These are phyloP conservation scores for Neocatenulostroma microsporum DNA, from an alignment of 2,329 filamentous ascomycete genomes.

Conservation along the genomic window DNA sequence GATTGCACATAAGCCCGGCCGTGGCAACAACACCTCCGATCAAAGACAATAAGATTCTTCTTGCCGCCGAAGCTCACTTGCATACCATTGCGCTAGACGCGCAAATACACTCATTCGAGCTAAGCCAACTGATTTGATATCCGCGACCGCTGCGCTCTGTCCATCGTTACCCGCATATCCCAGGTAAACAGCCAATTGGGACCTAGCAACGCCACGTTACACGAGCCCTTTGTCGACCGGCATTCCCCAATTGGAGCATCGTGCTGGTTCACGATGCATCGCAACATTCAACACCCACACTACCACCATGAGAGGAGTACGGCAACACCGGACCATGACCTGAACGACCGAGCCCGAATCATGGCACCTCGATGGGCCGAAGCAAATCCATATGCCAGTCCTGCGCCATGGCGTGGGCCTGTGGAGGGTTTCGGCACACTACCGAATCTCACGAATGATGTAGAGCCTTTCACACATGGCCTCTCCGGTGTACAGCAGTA, in stretches of 20 bases:
- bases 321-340: neutral
- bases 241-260: neutral
- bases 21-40: neutral
- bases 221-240: constrained; percentile 5
- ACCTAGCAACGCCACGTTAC: constrained; percentile 2
- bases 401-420: constrained; percentile 4
- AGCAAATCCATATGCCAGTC: neutral
- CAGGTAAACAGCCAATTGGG: neutral
- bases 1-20: neutral
- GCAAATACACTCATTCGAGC: neutral
- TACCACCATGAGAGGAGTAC: neutral
- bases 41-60: neutral
- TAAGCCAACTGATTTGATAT: neutral
- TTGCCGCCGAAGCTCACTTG: neutral
- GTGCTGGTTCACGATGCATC: constrained; percentile 6
- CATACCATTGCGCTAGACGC: neutral
- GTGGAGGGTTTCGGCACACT: constrained; percentile 9
- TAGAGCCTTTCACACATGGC: constrained; percentile 31
- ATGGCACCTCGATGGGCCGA: constrained; percentile 9
- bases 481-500: constrained; percentile 42
- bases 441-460: constrained; percentile 8
- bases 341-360: neutral
- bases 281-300: neutral
- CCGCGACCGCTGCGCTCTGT: constrained; percentile 1
- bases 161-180: constrained; percentile 6